These are phyloP conservation scores for Cytospora mali DNA, from an alignment of 2,329 filamentous ascomycete genomes.

Conservation along the genomic window DNA sequence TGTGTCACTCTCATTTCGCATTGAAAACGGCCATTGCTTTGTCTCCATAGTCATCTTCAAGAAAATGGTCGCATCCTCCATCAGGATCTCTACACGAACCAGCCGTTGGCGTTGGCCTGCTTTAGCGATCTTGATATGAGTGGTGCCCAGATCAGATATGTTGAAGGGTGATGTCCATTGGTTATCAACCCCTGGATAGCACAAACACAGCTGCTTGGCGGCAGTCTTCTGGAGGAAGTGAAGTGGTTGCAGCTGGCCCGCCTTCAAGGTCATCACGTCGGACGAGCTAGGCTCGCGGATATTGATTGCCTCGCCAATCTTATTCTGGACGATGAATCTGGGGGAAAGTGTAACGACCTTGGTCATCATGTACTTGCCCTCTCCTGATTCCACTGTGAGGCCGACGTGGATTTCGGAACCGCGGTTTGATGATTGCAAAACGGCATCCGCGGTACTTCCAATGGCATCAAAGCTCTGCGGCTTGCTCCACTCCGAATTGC, in stretches of 20 bases:
- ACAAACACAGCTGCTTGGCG: slow-evolving; percentile 87
- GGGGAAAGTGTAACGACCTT: slow-evolving; percentile 94
- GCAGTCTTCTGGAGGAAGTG: slow-evolving; percentile 84
- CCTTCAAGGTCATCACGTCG: slow-evolving; percentile 75
- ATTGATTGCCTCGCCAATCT: slow-evolving; percentile 83
- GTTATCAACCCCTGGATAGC: slow-evolving; percentile 92
- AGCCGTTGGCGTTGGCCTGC: slow-evolving; percentile 86
- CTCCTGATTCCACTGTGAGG: slow-evolving; percentile 83
- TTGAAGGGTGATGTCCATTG: slow-evolving; percentile 98
- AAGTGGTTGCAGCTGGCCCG: slow-evolving; percentile 80
- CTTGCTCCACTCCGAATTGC: slow-evolving; percentile 93
- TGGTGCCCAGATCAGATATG: slow-evolving; percentile 90
- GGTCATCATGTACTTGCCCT: slow-evolving; percentile 97
- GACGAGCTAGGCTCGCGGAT: slow-evolving; percentile 92
- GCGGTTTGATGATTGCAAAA: slow-evolving; percentile 72
- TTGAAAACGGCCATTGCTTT: slow-evolving; percentile 97
- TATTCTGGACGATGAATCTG: slow-evolving; percentile 92
- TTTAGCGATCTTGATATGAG: slow-evolving; percentile 92
- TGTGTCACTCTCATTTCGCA: slow-evolving; percentile 96
- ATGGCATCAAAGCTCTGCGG: slow-evolving; percentile 98
- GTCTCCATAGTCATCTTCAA: slow-evolving; percentile 86
- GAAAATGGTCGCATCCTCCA: slow-evolving; percentile 94
- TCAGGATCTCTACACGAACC: slow-evolving; percentile 82
- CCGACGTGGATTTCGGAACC: slow-evolving; percentile 87
- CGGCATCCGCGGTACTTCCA: slow-evolving; percentile 86